A percentile compares a stretch with the other conserved stretches of the same genome.
Evolutionary conservation across 106 monocot genomes (phyloP).

Genomic region (Acorus calamus): DNA sequence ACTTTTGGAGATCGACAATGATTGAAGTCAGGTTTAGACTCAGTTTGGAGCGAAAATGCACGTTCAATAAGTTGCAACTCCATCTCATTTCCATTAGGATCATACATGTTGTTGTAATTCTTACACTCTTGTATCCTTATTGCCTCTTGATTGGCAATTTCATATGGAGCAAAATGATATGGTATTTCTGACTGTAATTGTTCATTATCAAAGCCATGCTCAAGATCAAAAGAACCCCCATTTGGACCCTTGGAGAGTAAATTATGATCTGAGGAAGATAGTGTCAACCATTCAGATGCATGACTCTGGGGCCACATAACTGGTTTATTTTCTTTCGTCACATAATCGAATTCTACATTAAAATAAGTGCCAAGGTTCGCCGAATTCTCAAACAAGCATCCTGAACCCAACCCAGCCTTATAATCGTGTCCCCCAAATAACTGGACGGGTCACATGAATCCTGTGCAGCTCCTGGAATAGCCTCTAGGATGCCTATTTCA

Average conservation of each 20-base stretch:
- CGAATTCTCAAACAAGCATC: too few relatives aligned
- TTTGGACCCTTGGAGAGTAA: constrained; percentile 1
- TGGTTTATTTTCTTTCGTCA: too few relatives aligned
- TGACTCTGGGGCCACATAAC: background rate
- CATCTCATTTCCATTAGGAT: background rate
- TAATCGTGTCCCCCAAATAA: too few relatives aligned
- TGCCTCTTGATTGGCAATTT: background rate
- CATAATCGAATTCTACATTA: too few relatives aligned
- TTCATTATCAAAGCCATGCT: constrained; percentile 13
- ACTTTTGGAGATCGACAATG: constrained; percentile 1
- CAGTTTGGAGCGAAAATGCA: constrained; percentile 5
- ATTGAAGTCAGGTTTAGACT: constrained; percentile 6
- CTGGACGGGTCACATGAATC: too few relatives aligned
- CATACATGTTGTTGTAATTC: constrained; percentile 4
- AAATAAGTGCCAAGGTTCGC: too few relatives aligned
- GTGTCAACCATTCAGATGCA: constrained; percentile 13
- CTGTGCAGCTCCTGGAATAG: too few relatives aligned
- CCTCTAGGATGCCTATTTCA: too few relatives aligned
- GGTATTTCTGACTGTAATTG: constrained; percentile 11
- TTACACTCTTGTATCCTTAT: background rate
- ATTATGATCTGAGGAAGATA: constrained; percentile 1
- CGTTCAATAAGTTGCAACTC: constrained; percentile 1
- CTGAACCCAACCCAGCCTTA: too few relatives aligned
- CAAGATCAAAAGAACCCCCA: constrained; percentile 12
- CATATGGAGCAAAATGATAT: constrained; percentile 1